Evolutionary conservation across 345 rosid genomes (phyloP).

Genomic region (Lepidium didymum): DNA sequence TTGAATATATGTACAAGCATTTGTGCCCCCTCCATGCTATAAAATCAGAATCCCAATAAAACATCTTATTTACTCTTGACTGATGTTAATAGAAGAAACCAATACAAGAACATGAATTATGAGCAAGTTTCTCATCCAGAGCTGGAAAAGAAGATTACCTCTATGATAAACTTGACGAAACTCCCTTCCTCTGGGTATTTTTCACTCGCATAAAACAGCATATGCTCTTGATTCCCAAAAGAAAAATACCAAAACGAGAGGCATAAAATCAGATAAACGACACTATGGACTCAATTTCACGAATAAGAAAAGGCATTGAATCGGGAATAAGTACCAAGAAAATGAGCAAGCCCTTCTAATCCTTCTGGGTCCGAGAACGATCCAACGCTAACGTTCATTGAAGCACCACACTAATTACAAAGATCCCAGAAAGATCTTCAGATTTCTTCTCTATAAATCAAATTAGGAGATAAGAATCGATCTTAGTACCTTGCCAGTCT

Average conservation of each 20-base stretch:
- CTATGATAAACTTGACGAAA: slow-evolving; percentile 55
- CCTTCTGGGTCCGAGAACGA: slow-evolving; percentile 64
- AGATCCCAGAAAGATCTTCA: too few relatives aligned
- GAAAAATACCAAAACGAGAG: background rate
- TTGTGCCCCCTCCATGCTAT: slow-evolving; percentile 80
- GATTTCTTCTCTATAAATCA: too few relatives aligned
- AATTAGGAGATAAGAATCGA: too few relatives aligned
- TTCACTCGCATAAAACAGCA: too few relatives aligned
- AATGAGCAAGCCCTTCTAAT: slow-evolving; percentile 83
- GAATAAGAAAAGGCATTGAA: too few relatives aligned
- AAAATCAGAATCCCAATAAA: background rate
- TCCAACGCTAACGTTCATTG: slow-evolving; percentile 31
- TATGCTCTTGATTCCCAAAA: slow-evolving; percentile 21
- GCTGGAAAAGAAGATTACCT: slow-evolving; percentile 34
- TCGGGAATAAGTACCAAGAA: slow-evolving; percentile 45
- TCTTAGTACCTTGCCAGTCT: background rate
- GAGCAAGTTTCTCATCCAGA: background rate
- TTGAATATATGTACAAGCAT: slow-evolving; percentile 67
- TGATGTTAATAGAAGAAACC: background rate
- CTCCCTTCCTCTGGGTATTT: slow-evolving; percentile 67
- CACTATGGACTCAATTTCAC: background rate
- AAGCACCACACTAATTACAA: slow-evolving; percentile 63
- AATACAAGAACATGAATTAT: background rate
- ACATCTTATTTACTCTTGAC: background rate
- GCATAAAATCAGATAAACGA: background rate